These are phyloP conservation scores for Cystobasidiopsis lactophilus DNA, from an alignment of 768 basidiomycete genomes.

Conservation along the genomic window DNA sequence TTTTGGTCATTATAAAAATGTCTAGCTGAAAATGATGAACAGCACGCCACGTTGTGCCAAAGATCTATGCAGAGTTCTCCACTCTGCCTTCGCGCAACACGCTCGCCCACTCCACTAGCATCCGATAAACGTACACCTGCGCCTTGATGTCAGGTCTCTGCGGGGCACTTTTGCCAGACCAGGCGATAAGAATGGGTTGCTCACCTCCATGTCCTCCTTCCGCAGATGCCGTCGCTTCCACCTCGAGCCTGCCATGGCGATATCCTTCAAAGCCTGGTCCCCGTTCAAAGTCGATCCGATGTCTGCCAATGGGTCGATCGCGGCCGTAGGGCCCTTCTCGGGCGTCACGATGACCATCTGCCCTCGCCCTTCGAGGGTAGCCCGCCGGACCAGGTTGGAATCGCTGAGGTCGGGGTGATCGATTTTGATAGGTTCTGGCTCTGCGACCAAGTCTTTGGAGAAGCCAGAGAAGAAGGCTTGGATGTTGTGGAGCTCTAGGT, in stretches of 20 bases:
- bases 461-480: constrained; percentile 73
- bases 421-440: constrained; percentile 35
- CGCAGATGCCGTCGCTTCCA: constrained; percentile 74
- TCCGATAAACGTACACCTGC: constrained; percentile 63
- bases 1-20: no score
- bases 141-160: not conserved
- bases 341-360: constrained; percentile 7
- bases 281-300: constrained; percentile 16
- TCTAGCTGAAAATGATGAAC: no score
- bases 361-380: not conserved
- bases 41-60: no score
- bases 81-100: constrained; percentile 51
- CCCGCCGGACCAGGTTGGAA: not conserved
- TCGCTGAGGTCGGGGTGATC: constrained; percentile 26
- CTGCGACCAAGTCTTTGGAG: constrained; percentile 26
- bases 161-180: not conserved
- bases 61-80: not conserved
- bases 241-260: constrained; percentile 74
- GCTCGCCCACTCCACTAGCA: constrained; percentile 72
- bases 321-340: constrained; percentile 19
- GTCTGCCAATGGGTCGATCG: constrained; percentile 12
- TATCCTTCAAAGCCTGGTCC: constrained; percentile 32
- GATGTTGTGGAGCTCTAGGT: constrained; percentile 82
- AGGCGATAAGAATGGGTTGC: not conserved
- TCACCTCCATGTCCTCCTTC: constrained; percentile 67